Conservation (phyloP, 2,329 filamentous ascomycete species). For the Aspergillus hortae region DNA sequence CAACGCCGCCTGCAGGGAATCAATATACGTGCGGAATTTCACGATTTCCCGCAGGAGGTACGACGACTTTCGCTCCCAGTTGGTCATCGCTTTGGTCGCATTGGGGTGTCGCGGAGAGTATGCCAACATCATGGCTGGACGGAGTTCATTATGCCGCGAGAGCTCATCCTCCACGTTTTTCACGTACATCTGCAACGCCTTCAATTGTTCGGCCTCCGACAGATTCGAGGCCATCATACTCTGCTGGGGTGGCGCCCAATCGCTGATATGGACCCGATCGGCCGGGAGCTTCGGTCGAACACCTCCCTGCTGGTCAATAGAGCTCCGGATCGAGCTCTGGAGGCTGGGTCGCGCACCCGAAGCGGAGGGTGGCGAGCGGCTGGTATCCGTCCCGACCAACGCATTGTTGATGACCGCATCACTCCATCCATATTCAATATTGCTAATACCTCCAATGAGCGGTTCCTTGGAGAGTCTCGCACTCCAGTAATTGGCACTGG, state of each 20-base stretch:
- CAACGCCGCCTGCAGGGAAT: constrained; percentile 71
- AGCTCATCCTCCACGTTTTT: constrained; percentile 81
- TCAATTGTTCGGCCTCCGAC: constrained; percentile 76
- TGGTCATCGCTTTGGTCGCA: constrained; percentile 78
- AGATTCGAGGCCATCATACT: constrained; percentile 81
- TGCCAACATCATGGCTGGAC: constrained; percentile 81
- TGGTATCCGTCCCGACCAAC: constrained; percentile 53
- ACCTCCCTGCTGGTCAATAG: constrained; percentile 62
- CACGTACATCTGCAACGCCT: constrained; percentile 72
- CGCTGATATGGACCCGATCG: constrained; percentile 76
- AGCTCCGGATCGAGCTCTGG: constrained; percentile 61
- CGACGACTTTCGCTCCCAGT: constrained; percentile 95
- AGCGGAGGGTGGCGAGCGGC: constrained; percentile 29
- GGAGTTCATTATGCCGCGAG: constrained; percentile 80
- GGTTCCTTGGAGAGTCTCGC: constrained; percentile 91
- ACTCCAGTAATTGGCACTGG: constrained; percentile 96
- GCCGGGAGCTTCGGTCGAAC: constrained; percentile 70
- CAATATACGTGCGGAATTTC: constrained; percentile 94
- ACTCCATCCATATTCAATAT: constrained; percentile 97
- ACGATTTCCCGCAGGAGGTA: constrained; percentile 92
- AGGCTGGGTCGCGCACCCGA: constrained; percentile 51
- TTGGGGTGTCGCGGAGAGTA: constrained; percentile 84
- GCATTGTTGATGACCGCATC: constrained; percentile 78
- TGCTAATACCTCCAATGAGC: constrained; percentile 86
- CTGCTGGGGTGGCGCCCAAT: constrained; percentile 86